Conservation (phyloP, 306 rosid species). For the Cucumis sativus region Cucumber_9930_V3 NC_026659.2:4823501-4824000, state of each 20-base stretch:
- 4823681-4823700: neutral
- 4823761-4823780: constrained; percentile 13
- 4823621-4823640: neutral
- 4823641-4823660: neutral
- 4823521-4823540: neutral
- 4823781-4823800: constrained; percentile 27
- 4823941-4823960: neutral
- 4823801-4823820: constrained; percentile 35
- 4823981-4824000: neutral
- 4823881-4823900: constrained; percentile 16
- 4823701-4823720: neutral
- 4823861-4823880: constrained; percentile 44
- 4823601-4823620: neutral
- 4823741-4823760: neutral
- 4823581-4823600: neutral
- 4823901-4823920: neutral
- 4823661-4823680: neutral
- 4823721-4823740: neutral
- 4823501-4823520: neutral
- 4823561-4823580: neutral
- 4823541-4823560: neutral
- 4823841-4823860: constrained; percentile 49
- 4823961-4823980: neutral
- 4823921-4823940: neutral
- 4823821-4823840: constrained; percentile 23